phyloP scores from a whole-genome alignment of 1,139 yeast species.

The Citeromyces hawaiiensis region DNA sequence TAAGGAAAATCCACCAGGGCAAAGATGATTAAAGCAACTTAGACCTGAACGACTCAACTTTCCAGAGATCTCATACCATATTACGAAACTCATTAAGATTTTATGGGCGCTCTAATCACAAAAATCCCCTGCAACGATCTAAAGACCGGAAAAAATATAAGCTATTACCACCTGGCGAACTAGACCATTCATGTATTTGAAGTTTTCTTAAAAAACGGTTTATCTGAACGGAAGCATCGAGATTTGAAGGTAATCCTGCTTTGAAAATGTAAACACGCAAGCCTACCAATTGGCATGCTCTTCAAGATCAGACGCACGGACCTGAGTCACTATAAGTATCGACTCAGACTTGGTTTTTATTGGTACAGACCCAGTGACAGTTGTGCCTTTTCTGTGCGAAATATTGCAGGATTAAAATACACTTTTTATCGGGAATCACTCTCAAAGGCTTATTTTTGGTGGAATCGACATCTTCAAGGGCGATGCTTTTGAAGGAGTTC shows the following conservation, averaged over 20 bases:
- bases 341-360: slow-evolving; percentile 25
- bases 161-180: not conserved
- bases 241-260: not conserved
- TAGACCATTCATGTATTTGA: not conserved
- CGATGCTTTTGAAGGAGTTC: slow-evolving; percentile 29
- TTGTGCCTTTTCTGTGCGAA: slow-evolving; percentile 37
- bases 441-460: slow-evolving; percentile 17
- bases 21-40: not conserved
- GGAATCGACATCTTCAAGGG: slow-evolving; percentile 15
- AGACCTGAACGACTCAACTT: not conserved
- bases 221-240: not conserved
- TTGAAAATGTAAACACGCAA: not conserved
- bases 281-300: not conserved
- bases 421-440: slow-evolving; percentile 7
- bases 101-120: not conserved
- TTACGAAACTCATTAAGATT: not conserved
- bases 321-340: not conserved
- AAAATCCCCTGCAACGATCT: not conserved
- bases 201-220: not conserved
- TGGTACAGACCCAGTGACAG: slow-evolving; percentile 24
- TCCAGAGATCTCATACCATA: not conserved
- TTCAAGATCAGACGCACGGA: not conserved
- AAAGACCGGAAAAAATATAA: not conserved
- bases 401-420: slow-evolving; percentile 18
- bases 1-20: not conserved